Percentiles rank a stretch among this genome's conserved stretches.
Evolutionary conservation across 2,329 filamentous ascomycete genomes (phyloP).

Genomic region (Epichloe amarillans): DNA sequence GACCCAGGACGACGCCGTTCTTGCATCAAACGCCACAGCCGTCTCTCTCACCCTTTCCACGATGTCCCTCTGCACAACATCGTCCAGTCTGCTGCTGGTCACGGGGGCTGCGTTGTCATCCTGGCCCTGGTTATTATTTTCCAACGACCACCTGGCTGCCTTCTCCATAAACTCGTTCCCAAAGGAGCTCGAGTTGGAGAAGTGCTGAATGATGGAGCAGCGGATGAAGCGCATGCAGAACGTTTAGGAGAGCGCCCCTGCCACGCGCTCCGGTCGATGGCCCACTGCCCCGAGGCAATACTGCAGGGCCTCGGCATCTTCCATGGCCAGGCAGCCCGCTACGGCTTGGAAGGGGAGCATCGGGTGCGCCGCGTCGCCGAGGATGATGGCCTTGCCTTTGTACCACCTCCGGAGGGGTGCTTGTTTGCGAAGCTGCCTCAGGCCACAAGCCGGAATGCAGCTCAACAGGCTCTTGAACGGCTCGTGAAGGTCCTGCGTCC

Average conservation of each 20-base stretch:
- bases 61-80: background rate
- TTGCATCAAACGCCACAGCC: background rate
- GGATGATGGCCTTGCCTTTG: slow-evolving; percentile 1
- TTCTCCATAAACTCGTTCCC: slow-evolving; percentile 2
- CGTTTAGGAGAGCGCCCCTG: background rate
- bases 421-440: slow-evolving; percentile 1
- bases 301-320: slow-evolving; percentile 1
- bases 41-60: background rate
- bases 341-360: slow-evolving; percentile 1
- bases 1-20: background rate
- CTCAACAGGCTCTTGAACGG: background rate
- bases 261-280: background rate
- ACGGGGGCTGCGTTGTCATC: background rate
- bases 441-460: background rate
- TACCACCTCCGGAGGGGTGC: background rate
- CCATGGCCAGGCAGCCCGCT: slow-evolving; percentile 1
- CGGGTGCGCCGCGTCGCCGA: slow-evolving; percentile 1
- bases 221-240: background rate
- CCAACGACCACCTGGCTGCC: background rate
- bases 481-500: background rate
- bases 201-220: background rate
- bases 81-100: background rate
- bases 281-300: background rate
- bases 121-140: background rate
- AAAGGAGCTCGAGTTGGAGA: background rate